These are phyloP conservation scores for Zygoascus ofunaensis DNA, from an alignment of 805 yeast species.

Conservation along the genomic window DNA sequence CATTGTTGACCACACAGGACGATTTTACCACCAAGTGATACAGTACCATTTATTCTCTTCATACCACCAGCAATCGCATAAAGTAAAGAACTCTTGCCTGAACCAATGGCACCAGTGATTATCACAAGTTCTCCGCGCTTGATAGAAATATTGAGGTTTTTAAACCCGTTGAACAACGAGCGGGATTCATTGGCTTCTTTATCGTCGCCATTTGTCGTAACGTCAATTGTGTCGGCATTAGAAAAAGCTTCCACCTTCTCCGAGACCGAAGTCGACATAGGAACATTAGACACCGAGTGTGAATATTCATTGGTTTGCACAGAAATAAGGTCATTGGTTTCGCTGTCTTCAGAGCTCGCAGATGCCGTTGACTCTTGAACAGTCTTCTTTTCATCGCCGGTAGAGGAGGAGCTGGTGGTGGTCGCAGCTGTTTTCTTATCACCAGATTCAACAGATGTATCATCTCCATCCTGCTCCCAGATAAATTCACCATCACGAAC, in stretches of 20 bases:
- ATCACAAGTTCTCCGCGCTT: slow-evolving; percentile 61
- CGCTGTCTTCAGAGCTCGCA: slow-evolving; percentile 5
- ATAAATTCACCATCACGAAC: slow-evolving; percentile 48
- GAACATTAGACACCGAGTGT: slow-evolving; percentile 14
- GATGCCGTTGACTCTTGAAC: slow-evolving; percentile 10
- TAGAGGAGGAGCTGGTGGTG: neutral
- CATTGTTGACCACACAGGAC: slow-evolving; percentile 61
- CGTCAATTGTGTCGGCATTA: slow-evolving; percentile 41
- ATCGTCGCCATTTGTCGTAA: slow-evolving; percentile 24
- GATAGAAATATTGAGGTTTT: slow-evolving; percentile 40
- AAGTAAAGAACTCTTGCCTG: slow-evolving; percentile 70
- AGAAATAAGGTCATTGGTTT: slow-evolving; percentile 5
- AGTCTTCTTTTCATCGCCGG: slow-evolving; percentile 13
- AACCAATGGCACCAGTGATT: slow-evolving; percentile 72
- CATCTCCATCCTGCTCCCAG: slow-evolving; percentile 44
- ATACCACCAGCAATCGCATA: slow-evolving; percentile 66
- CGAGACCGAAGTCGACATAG: slow-evolving; percentile 4
- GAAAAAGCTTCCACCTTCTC: slow-evolving; percentile 2
- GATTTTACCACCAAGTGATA: slow-evolving; percentile 45
- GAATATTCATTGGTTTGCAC: slow-evolving; percentile 15
- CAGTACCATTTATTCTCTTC: slow-evolving; percentile 44
- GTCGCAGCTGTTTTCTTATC: neutral
- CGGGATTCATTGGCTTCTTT: slow-evolving; percentile 10
- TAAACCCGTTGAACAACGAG: slow-evolving; percentile 23
- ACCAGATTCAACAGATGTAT: no score